These are phyloP conservation scores for Eucalyptus sp. DNA, from an alignment of 345 rosid species.

Conservation along the genomic window DNA sequence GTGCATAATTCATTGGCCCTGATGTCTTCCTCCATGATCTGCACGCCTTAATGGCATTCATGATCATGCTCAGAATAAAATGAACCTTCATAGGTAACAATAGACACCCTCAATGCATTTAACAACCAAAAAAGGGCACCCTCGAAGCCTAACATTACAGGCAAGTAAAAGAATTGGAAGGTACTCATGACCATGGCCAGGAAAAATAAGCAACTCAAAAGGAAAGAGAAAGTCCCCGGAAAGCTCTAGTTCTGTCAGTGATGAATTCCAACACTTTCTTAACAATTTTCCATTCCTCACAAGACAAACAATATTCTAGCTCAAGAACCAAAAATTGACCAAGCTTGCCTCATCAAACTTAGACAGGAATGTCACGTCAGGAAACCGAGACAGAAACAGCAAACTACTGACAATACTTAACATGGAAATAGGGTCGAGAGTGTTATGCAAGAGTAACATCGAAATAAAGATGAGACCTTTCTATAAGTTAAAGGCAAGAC, in stretches of 20 bases:
- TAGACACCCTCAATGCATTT: not conserved
- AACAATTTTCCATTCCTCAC: not conserved
- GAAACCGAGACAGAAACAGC: not conserved
- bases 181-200: not conserved
- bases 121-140: not conserved
- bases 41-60: constrained; percentile 25
- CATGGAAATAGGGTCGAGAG: not conserved
- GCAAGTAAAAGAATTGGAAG: not conserved
- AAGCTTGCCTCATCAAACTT: not conserved
- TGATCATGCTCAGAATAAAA: constrained; percentile 23
- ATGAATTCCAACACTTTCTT: not conserved
- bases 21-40: constrained; percentile 65
- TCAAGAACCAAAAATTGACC: not conserved
- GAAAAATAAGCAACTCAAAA: not conserved
- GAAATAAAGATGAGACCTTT: not conserved
- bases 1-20: constrained; percentile 63
- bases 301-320: not conserved
- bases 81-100: not conserved
- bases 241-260: not conserved
- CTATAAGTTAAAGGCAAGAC: not conserved
- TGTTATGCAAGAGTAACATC: not conserved
- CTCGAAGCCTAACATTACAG: not conserved
- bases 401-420: not conserved
- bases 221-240: not conserved
- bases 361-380: not conserved